Evolutionary conservation across 345 rosid species (phyloP), one percentile per base, ranked within the genome.

Genomic region (Lumnitzera racemosa): DNA sequence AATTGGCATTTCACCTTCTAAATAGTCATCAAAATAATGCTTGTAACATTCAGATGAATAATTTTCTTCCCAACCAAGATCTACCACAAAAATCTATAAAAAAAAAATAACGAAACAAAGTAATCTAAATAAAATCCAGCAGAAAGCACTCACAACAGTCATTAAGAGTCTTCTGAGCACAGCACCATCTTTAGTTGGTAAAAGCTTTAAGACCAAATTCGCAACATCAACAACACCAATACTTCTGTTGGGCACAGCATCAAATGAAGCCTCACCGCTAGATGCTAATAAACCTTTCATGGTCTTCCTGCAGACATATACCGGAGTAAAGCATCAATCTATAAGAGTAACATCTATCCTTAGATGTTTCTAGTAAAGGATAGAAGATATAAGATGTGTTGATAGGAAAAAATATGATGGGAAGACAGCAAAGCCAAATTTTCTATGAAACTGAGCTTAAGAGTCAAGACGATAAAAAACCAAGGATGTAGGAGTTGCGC

Each of bases 131-230:
- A 24, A 17, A 57, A n/a, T 51, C 11, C n/a, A 46, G 70, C 66
- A 51, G 54, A 72, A 36, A 57, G 56, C 57, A 85, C 94, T 82
- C 61, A 89, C 98, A 55, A 90, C 98, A 61, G 95, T 85, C 95
- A 92, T 78, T 65, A 92, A 61, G 68, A 91, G 92, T 68, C 85
- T 85, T 69, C 98, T 79, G 49, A 92, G 85, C 65, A 80, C 92
- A 59, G 72, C 74, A 54, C 96, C 98, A 25, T 89, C 79, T 73
- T 79, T 85, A 49, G 96, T 85, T 59, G 86, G 81, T 70, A 88
- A 71, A 71, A 92, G 89, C 71, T 57, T 81, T 73, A 87, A 50
- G 51, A 92, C 78, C 66, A 85, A 53, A 69, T 76, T 71, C 15
- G 83, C 81, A 16, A 69, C 66, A 51, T 87, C 78, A 50, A 75